Evolutionary conservation across 495 filamentous ascomycete species (phyloP).

Genomic region (Pseudevernia furfuracea): DNA sequence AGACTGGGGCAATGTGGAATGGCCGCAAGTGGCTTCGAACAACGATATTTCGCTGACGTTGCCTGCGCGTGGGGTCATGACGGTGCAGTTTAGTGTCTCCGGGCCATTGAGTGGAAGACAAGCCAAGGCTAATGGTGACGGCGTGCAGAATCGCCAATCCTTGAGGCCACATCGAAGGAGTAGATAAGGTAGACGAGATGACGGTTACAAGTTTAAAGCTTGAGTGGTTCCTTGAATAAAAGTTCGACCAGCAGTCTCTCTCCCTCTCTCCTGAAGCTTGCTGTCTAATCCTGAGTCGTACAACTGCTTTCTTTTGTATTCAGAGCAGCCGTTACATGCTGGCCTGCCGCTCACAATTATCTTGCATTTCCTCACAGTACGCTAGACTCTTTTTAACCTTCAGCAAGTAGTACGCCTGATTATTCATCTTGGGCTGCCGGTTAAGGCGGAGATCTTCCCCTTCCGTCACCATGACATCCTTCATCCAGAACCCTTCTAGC

Average conservation of each 20-base stretch:
- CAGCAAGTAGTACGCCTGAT: too few species aligned
- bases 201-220: background rate
- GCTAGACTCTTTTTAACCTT: too few species aligned
- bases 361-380: too few species aligned
- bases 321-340: too few species aligned
- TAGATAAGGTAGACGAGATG: background rate
- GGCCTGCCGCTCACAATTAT: too few species aligned
- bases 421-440: too few species aligned
- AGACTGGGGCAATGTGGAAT: conserved; percentile 1
- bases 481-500: background rate
- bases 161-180: background rate
- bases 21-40: conserved; percentile 7
- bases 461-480: background rate
- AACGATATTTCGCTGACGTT: conserved; percentile 6
- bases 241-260: too few species aligned
- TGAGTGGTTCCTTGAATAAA: too few species aligned
- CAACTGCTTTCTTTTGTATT: too few species aligned
- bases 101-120: background rate
- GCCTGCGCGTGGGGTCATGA: conserved; percentile 15
- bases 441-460: background rate
- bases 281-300: too few species aligned
- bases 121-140: background rate
- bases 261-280: too few species aligned
- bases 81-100: conserved; percentile 11
- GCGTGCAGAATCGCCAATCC: background rate